These are phyloP conservation scores for Moniliella sp. DNA, from an alignment of 1,284 basidiomycete species.

Conservation along the genomic window DNA sequence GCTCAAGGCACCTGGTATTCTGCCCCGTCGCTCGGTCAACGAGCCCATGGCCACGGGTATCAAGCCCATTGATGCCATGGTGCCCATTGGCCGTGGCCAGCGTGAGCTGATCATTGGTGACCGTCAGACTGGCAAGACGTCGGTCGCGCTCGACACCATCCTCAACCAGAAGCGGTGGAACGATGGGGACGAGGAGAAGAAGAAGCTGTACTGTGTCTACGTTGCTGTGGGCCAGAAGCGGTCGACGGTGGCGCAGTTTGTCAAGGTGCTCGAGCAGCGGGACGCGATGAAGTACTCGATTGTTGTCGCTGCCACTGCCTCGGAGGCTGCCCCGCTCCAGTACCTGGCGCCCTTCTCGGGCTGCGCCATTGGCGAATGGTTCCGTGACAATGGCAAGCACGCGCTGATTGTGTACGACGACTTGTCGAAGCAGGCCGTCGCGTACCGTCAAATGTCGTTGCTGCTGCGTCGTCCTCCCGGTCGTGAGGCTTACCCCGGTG, in stretches of 20 bases:
- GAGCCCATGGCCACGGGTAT: slow-evolving; percentile 99
- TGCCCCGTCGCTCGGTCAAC: slow-evolving; percentile 96
- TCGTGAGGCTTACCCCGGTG: slow-evolving; percentile 99
- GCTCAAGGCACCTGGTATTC: slow-evolving; percentile 92
- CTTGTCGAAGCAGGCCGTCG: slow-evolving; percentile 97
- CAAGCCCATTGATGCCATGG: slow-evolving; percentile 99
- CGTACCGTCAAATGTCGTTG: slow-evolving; percentile 99
- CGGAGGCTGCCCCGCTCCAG: slow-evolving; percentile 91
- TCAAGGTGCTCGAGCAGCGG: slow-evolving; percentile 96
- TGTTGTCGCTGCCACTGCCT: slow-evolving; percentile 93
- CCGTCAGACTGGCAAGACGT: slow-evolving; percentile 97
- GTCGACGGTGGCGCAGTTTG: slow-evolving; percentile 94
- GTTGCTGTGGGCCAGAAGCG: slow-evolving; percentile 97
- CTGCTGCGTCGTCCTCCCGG: slow-evolving; percentile 96
- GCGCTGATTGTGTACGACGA: slow-evolving; percentile 97
- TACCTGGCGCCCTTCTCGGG: slow-evolving; percentile 99
- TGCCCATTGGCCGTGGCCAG: slow-evolving; percentile 98
- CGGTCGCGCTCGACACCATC: slow-evolving; percentile 96
- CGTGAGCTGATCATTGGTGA: slow-evolving; percentile 99
- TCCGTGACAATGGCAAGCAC: slow-evolving; percentile 96
- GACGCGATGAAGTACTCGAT: slow-evolving; percentile 98
- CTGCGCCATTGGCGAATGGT: slow-evolving; percentile 99
- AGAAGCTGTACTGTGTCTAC: slow-evolving; percentile 99
- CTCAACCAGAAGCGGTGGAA: slow-evolving; percentile 99
- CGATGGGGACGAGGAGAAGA: slow-evolving; percentile 85